Percentiles rank a stretch among this genome's conserved stretches.
These are phyloP conservation scores for Stemphylium beticola DNA, from an alignment of 2,329 filamentous ascomycete genomes.

Conservation along the genomic window DNA sequence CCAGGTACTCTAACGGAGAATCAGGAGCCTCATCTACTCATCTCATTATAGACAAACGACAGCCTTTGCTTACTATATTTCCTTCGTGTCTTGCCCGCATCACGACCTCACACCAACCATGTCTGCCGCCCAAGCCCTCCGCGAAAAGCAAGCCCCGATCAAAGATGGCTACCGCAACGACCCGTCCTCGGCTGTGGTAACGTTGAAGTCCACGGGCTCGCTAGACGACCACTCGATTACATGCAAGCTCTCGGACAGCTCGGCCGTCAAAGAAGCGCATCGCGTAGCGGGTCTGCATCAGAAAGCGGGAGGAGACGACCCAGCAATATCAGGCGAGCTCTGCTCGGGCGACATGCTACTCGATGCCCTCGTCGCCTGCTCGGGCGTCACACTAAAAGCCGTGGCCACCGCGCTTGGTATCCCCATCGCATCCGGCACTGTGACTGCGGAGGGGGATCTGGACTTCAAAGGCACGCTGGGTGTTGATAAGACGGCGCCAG, in stretches of 20 bases:
- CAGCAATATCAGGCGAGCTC: conserved; percentile 54
- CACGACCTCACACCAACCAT: conserved; percentile 21
- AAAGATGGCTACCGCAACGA: conserved; percentile 55
- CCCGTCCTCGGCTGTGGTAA: conserved; percentile 54
- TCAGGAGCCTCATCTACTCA: not conserved
- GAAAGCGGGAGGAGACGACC: conserved; percentile 54
- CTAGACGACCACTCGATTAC: conserved; percentile 55
- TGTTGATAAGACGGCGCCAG: conserved; percentile 54
- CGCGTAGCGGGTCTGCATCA: conserved; percentile 56
- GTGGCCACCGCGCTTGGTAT: conserved; percentile 57
- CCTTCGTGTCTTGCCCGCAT: no score
- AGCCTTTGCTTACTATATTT: no score
- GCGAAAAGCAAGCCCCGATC: conserved; percentile 57
- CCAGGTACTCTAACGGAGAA: not conserved
- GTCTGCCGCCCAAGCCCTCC: conserved; percentile 47
- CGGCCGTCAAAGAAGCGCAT: conserved; percentile 50
- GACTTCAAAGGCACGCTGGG: conserved; percentile 59
- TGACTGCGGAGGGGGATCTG: conserved; percentile 56
- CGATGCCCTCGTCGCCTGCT: conserved; percentile 58
- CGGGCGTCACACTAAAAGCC: conserved; percentile 59
- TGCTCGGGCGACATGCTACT: conserved; percentile 60
- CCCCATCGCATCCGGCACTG: conserved; percentile 51
- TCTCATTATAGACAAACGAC: not conserved
- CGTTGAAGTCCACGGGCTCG: conserved; percentile 53
- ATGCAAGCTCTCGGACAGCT: conserved; percentile 55